Conservation (phyloP, 2,329 filamentous ascomycete genomes). For the Lomentospora prolificans region DNA sequence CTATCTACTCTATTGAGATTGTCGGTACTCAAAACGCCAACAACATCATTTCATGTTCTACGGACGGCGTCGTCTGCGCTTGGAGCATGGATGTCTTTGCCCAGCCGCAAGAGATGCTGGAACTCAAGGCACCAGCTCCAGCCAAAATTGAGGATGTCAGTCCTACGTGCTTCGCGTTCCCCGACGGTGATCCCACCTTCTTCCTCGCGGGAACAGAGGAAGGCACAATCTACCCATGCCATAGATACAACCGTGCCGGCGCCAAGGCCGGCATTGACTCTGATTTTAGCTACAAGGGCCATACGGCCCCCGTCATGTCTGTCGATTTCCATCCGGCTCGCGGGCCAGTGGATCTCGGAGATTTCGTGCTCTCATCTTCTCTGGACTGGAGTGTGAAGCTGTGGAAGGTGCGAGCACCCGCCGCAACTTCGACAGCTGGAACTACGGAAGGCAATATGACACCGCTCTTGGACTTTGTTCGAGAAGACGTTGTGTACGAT, state of each 20-base stretch:
- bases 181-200: constrained; percentile 89
- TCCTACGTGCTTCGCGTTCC: constrained; percentile 90
- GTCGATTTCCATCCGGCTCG: constrained; percentile 90
- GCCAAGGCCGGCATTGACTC: constrained; percentile 93
- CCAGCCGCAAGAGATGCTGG: constrained; percentile 88
- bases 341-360: constrained; percentile 87
- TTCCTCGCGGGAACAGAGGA: constrained; percentile 97
- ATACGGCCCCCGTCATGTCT: constrained; percentile 90
- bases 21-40: constrained; percentile 98
- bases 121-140: constrained; percentile 74
- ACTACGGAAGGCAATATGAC: constrained; percentile 38
- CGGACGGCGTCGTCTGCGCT: constrained; percentile 90
- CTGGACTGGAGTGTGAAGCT: constrained; percentile 96
- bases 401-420: constrained; percentile 84
- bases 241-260: constrained; percentile 92
- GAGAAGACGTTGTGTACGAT: constrained; percentile 95
- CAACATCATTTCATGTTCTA: constrained; percentile 95
- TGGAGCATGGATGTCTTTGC: constrained; percentile 98
- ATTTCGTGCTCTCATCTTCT: constrained; percentile 83
- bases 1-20: constrained; percentile 89
- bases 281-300: constrained; percentile 78
- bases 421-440: constrained; percentile 55
- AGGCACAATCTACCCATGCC: constrained; percentile 90
- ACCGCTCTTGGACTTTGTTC: constrained; percentile 79
- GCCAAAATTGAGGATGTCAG: constrained; percentile 83